Conservation (phyloP, 139 green algal species). For the Microglena sp. region DNA sequence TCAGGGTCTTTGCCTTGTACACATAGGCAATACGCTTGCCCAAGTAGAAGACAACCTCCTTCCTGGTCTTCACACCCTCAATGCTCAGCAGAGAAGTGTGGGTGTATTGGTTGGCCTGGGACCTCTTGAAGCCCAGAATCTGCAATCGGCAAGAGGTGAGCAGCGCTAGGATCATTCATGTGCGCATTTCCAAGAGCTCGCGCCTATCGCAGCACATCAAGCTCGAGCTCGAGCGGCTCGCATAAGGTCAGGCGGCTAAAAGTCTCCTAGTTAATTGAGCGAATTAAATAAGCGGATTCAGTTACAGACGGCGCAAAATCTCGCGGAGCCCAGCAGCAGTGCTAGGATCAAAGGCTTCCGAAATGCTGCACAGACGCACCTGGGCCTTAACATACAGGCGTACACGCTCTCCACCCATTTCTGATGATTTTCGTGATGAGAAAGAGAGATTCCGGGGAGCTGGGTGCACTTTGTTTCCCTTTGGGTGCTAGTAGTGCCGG, state of each 20-base stretch:
- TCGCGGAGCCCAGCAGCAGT: too few species aligned
- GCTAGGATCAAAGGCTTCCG: too few species aligned
- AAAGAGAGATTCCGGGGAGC: too few species aligned
- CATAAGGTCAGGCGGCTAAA: neutral
- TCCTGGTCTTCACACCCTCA: conserved; percentile 75
- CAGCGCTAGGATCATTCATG: neutral
- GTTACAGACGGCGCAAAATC: neutral
- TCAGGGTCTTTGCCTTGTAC: conserved; percentile 98
- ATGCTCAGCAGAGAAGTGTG: conserved; percentile 89
- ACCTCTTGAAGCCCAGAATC: conserved; percentile 60
- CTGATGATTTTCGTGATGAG: too few species aligned
- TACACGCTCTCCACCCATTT: conserved; percentile 33
- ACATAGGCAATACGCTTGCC: conserved; percentile 97
- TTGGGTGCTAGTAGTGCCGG: too few species aligned
- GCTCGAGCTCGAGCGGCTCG: neutral
- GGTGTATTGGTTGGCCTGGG: conserved; percentile 74
- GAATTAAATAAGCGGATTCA: neutral
- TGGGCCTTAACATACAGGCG: conserved; percentile 51
- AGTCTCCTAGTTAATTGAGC: neutral
- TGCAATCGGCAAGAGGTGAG: neutral
- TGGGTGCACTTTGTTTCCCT: too few species aligned
- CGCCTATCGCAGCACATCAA: neutral
- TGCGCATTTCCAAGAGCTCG: neutral
- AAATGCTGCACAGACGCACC: conserved; percentile 1
- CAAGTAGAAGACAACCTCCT: conserved; percentile 90